Base-by-base conservation (phyloP, 2,329 filamentous ascomycete species). In the Paraconiothyrium brasiliense region DNA sequence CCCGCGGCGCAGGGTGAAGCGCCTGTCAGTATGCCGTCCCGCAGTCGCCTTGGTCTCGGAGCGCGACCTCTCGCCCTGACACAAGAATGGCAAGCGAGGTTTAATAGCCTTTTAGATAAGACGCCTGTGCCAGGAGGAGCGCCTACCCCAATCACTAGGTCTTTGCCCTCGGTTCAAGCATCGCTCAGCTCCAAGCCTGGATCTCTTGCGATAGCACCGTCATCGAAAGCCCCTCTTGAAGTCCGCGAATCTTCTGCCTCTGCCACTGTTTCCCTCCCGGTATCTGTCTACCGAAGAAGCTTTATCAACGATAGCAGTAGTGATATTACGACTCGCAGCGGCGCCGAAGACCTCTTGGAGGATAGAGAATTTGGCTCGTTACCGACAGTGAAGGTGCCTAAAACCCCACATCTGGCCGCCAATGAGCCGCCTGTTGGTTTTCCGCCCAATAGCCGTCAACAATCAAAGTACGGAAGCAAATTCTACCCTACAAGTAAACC, bases 101-200 rank as follows among this genome's bases (percentile, higher is more conserved):
- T 97, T 76, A 93, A 97, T 77, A 89, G 86, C 49, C 85, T 97
- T 48, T 84, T 89, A 58, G 87, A 89, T 68, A 93, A 91, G 74
- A 84, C 87, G 6, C 72, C 65, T 13, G 55, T 66, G 2, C 48
- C 48, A 8, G 11, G 64, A 3, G 20, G 63, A 34, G 24, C 8
- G 80, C 85, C 22, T 49, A 57, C 56, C 22, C 54, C 69, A 16
- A 50, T 58, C 10, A 34, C 52, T 43, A 69, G 65, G 30, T 57
- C 58, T 14, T 39, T 60, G 14, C 43, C 67, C 44, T 52, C 61
- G 24, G 47, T 60, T 7, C 83, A 74, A 32, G 74, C 78, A 3
- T 75, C 77, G 32, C 66, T 74, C 7, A 74, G 76, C 24, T 72
- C 76, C 35, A 82, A 78, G 35, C 76, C 79, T 54, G 77, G 78